Base-by-base conservation (phyloP, 257 asterid species). In the Rauvolfia tetraphylla region DNA sequence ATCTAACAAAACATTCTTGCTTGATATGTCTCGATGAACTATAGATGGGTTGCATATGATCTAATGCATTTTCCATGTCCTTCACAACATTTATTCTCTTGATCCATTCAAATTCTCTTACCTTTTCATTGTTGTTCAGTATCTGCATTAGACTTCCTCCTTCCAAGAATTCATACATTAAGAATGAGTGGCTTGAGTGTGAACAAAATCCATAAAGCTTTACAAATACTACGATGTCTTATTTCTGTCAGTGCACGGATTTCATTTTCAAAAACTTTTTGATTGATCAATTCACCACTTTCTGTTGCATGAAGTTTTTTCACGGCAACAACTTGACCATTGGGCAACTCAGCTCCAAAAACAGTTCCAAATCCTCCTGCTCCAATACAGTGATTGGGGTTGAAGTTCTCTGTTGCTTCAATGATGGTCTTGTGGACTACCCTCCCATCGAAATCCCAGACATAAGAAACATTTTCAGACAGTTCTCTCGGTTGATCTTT, bases 11-110 rank as follows among this genome's bases (percentile, higher is more conserved):
- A 84, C n/a, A 71, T 84, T 84, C 27, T 84, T 84, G 79, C 85
- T 71, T 10, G 85, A 75, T 78, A 84, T 72, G 57, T 84, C 85
- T 8, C 87, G 69, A 53, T 86, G 88, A 69, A 86, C 59, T 15
- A 84, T 78, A 18, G 86, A 76, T 78, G 86, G 85, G 88, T 65
- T 82, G 89, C 86, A 83, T 77, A 54, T 80, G 81, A 9, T 72
- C 71, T 44, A 81, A 67, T 0, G 83, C 85, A 29, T 72, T 59
- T 1, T 82, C 87, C 57, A 81, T 79, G 12, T 78, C 87, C 71
- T 80, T 78, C 48, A 84, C 71, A 11, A 78, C 74, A 34, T 75
- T 74, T 33, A 81, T 73, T 67, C 87, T 84, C 54, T 78, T 75
- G 27, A 23, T 29, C 84, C 84, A 83, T 20, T 72, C 29, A 25